phyloP scores from a whole-genome alignment of 352 stramenopile species.

The Globisporangium heterothallicum region DNA sequence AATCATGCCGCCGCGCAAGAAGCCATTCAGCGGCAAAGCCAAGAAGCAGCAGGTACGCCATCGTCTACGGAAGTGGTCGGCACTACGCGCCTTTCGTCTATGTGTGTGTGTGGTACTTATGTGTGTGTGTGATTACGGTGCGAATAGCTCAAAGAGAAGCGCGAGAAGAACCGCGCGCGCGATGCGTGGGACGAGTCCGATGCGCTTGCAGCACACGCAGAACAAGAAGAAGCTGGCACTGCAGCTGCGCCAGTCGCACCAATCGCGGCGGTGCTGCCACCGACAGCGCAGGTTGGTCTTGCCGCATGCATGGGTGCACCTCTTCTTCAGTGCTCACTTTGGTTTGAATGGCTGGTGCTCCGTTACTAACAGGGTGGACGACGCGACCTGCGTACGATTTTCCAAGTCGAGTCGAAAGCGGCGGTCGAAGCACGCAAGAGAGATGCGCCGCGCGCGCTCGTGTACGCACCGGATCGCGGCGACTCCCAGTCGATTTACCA shows the following conservation, averaged over 20 bases:
- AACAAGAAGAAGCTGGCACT: slow-evolving; percentile 7
- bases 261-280: background rate
- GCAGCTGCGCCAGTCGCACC: background rate
- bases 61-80: too few relatives aligned
- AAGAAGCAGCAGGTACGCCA: slow-evolving; percentile 83
- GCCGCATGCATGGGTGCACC: background rate
- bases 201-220: slow-evolving; percentile 9
- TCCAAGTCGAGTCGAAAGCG: slow-evolving; percentile 50
- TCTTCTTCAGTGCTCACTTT: background rate
- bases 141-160: slow-evolving; percentile 63
- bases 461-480: slow-evolving; percentile 51
- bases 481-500: slow-evolving; percentile 72
- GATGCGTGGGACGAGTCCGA: slow-evolving; percentile 20
- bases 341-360: background rate
- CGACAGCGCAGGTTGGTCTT: slow-evolving; percentile 2
- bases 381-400: slow-evolving; percentile 64
- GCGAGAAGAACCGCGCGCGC: slow-evolving; percentile 47
- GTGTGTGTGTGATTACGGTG: too few relatives aligned
- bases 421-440: slow-evolving; percentile 59
- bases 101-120: background rate
- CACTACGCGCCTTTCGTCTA: background rate
- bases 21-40: slow-evolving; percentile 83
- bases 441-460: slow-evolving; percentile 57
- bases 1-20: slow-evolving; percentile 45
- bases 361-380: slow-evolving; percentile 17